A percentile compares a stretch with the other conserved stretches of the same genome.
These are phyloP conservation scores for Penicillium diatomitis DNA, from an alignment of 495 filamentous ascomycete genomes.

Conservation along the genomic window DNA sequence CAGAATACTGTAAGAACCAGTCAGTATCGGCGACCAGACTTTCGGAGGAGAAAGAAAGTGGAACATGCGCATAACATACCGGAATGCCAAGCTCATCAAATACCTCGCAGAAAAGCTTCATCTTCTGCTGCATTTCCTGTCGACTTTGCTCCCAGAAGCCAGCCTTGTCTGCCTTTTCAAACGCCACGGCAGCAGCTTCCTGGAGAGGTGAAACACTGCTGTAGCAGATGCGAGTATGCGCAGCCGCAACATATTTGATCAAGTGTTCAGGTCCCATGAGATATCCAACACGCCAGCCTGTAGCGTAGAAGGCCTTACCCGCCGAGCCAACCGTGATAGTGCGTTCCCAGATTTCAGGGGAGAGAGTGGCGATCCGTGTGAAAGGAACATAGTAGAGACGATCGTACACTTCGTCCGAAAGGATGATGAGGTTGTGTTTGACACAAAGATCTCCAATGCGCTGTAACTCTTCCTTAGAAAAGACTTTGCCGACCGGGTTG, in stretches of 20 bases:
- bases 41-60: neutral
- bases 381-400: conserved; percentile 91
- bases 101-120: conserved; percentile 74
- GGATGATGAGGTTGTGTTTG: conserved; percentile 88
- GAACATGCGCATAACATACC: conserved; percentile 22
- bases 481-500: conserved; percentile 96
- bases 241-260: conserved; percentile 85
- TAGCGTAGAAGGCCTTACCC: conserved; percentile 96
- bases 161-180: conserved; percentile 76
- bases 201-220: conserved; percentile 87
- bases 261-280: conserved; percentile 81
- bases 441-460: conserved; percentile 84
- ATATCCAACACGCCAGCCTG: conserved; percentile 95
- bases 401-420: conserved; percentile 96
- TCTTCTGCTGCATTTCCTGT: conserved; percentile 81
- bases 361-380: conserved; percentile 81
- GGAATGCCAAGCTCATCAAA: conserved; percentile 85
- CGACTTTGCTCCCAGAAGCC: conserved; percentile 86
- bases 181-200: conserved; percentile 92
- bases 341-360: conserved; percentile 72
- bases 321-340: conserved; percentile 92
- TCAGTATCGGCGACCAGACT: conserved; percentile 1
- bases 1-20: conserved; percentile 50
- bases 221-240: conserved; percentile 95
- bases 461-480: conserved; percentile 71